Percentiles rank a stretch among this genome's conserved stretches.
phyloP scores from a whole-genome alignment of 371 early-diverging fungal genomes.

The Neoconidiobolus thromboides region DNA sequence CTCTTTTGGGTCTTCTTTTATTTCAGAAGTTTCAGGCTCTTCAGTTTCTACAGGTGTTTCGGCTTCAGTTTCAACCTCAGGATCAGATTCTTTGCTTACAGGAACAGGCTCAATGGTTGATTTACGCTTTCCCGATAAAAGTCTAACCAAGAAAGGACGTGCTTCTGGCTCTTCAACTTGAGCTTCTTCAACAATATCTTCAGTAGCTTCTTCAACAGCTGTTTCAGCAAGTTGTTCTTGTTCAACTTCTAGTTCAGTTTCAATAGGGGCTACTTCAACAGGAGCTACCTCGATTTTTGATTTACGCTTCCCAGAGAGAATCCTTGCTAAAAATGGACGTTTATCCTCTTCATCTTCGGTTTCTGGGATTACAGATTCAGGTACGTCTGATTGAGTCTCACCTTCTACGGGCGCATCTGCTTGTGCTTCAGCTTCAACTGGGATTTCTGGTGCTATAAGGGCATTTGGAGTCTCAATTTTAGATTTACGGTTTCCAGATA shows the following conservation, averaged over 20 bases:
- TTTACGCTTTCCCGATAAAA: conserved; percentile 1
- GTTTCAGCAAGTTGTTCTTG: conserved; percentile 2
- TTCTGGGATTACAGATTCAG: neutral
- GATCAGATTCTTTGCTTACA: no score
- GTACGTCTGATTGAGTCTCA: neutral
- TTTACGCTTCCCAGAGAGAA: conserved; percentile 1
- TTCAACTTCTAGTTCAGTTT: neutral
- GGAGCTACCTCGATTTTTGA: neutral
- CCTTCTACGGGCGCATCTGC: neutral
- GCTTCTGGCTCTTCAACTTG: neutral
- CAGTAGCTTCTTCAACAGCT: conserved; percentile 4
- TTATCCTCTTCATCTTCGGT: neutral
- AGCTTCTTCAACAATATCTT: conserved; percentile 1
- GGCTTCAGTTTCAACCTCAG: neutral
- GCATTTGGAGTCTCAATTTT: neutral
- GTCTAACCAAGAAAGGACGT: conserved; percentile 2
- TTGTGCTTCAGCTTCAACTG: neutral
- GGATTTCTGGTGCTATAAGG: neutral
- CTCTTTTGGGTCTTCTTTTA: no score
- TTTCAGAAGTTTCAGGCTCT: no score
- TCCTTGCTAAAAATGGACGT: neutral
- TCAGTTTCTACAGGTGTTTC: neutral
- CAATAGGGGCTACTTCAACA: neutral
- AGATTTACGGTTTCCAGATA: conserved; percentile 1
- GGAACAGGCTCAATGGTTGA: neutral